Percentiles rank a stretch among this genome's conserved stretches.
Conservation (phyloP, 2,329 filamentous ascomycete genomes). For the Paecilomyces dactylethromorphus region DNA sequence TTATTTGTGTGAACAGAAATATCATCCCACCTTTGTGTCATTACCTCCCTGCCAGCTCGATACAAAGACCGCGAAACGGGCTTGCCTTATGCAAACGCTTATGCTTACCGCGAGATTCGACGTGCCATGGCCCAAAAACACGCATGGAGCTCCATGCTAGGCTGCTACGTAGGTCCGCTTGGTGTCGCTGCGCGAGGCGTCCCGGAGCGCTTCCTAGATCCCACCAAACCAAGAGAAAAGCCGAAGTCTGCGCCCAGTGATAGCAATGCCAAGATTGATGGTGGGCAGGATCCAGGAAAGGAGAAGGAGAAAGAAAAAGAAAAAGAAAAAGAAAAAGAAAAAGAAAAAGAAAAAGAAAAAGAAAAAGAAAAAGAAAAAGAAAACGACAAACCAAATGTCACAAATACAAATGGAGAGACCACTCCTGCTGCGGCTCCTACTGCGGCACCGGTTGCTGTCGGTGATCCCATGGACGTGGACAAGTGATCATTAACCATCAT, state of each 20-base stretch:
- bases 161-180: constrained; percentile 69
- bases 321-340: no score
- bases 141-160: constrained; percentile 73
- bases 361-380: constrained; percentile 1
- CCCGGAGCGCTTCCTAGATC: constrained; percentile 62
- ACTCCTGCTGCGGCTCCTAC: not conserved
- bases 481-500: not conserved
- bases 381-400: not conserved
- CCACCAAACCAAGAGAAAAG: constrained; percentile 10
- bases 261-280: not conserved
- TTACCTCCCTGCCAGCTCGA: constrained; percentile 72
- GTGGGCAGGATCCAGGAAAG: constrained; percentile 2
- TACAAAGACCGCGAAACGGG: constrained; percentile 83
- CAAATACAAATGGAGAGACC: not conserved
- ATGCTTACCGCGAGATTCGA: constrained; percentile 73
- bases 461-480: constrained; percentile 5
- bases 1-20: constrained; percentile 26
- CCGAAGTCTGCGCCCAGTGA: not conserved
- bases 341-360: not conserved
- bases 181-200: constrained; percentile 64
- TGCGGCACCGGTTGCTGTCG: constrained; percentile 3
- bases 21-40: constrained; percentile 60
- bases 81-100: constrained; percentile 69
- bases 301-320: constrained; percentile 9
- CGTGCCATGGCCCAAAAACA: constrained; percentile 67